These are phyloP conservation scores for Apiospora kogelbergensis DNA, from an alignment of 2,329 filamentous ascomycete genomes.

Conservation along the genomic window DNA sequence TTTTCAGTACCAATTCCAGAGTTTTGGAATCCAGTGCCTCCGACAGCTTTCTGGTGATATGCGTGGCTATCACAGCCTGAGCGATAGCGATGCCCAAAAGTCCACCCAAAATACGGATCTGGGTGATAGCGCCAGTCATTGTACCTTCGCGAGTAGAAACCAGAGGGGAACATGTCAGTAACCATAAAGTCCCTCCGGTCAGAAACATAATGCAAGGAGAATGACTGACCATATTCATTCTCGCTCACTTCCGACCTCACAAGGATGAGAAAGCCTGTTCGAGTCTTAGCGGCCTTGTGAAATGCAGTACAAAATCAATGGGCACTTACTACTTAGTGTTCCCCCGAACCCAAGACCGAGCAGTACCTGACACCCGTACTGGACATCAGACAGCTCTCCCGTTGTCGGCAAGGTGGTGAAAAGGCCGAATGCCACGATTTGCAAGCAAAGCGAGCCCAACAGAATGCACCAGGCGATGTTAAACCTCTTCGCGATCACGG, in stretches of 20 bases:
- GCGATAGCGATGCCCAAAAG: background rate
- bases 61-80: background rate
- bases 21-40: background rate
- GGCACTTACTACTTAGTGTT: background rate
- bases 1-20: background rate
- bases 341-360: background rate
- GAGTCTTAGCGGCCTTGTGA: background rate
- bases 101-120: background rate
- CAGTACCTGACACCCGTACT: background rate
- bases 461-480: background rate
- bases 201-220: background rate
- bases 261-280: background rate
- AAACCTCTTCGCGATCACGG: rapidly evolving
- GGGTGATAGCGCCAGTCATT: background rate
- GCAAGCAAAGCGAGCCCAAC: background rate
- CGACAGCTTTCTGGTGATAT: background rate
- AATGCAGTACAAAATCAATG: no score
- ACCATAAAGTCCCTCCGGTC: no score
- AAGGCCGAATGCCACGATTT: background rate
- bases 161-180: background rate
- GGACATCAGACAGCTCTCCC: background rate
- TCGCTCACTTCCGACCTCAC: background rate
- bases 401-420: background rate
- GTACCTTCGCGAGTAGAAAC: background rate
- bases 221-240: background rate